Conservation (phyloP, 1,284 basidiomycete genomes). For the Ganoderma resinaceum region DNA sequence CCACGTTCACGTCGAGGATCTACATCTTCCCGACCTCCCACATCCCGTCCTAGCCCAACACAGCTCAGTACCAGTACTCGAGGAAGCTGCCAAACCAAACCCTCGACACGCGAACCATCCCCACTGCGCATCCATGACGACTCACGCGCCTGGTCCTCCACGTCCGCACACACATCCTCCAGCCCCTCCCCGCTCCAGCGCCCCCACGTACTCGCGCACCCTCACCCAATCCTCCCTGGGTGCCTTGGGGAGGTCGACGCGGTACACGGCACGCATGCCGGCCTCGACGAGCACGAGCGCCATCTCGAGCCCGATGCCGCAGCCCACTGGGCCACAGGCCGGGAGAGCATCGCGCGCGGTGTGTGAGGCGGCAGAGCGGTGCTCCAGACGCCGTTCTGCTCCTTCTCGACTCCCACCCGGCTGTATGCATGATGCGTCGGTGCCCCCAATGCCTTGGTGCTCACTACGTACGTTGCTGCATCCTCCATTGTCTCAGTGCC, state of each 20-base stretch:
- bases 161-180: slow-evolving; percentile 71
- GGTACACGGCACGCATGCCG: slow-evolving; percentile 78
- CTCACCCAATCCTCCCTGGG: slow-evolving; percentile 74
- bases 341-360: slow-evolving; percentile 83
- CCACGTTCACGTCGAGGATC: slow-evolving; percentile 80
- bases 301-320: slow-evolving; percentile 86
- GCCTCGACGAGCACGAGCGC: slow-evolving; percentile 72
- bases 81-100: too few species aligned
- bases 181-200: too few species aligned
- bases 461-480: too few species aligned
- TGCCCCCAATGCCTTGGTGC: too few species aligned
- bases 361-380: slow-evolving; percentile 68
- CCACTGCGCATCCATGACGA: too few species aligned
- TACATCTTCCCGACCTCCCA: slow-evolving; percentile 61
- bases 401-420: too few species aligned
- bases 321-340: too few species aligned
- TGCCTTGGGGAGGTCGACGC: slow-evolving; percentile 70
- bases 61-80: too few species aligned
- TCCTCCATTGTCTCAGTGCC: too few species aligned
- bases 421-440: too few species aligned
- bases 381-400: slow-evolving; percentile 9
- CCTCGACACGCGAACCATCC: too few species aligned
- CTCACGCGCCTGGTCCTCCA: slow-evolving; percentile 61
- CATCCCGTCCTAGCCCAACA: slow-evolving; percentile 46
- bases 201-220: slow-evolving; percentile 51